Percentiles rank a stretch among this genome's conserved stretches.
Conservation (phyloP, 768 basidiomycete species). For the Leccinum subtestaceum region DNA sequence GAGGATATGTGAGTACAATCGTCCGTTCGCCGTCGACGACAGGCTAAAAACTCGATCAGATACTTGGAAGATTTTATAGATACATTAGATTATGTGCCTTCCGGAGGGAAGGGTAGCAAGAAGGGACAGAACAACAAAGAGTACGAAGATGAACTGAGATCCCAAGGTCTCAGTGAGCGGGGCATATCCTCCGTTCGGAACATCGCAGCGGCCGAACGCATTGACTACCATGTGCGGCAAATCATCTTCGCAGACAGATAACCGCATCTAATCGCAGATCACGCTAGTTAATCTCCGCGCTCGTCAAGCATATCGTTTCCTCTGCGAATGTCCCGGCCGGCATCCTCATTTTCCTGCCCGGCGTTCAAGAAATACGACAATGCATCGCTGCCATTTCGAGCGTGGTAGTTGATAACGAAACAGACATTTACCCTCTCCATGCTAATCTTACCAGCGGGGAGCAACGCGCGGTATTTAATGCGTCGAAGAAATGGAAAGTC, state of each 20-base stretch:
- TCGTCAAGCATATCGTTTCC: conserved; percentile 61
- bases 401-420: conserved; percentile 30
- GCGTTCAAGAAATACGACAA: conserved; percentile 82
- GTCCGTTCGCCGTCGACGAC: background rate
- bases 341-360: conserved; percentile 87
- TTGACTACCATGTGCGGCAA: conserved; percentile 66
- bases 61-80: conserved; percentile 82
- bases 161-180: conserved; percentile 51
- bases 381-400: conserved; percentile 61
- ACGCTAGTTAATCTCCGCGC: conserved; percentile 58
- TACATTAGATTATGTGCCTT: conserved; percentile 52
- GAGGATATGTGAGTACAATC: conserved; percentile 55
- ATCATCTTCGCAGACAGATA: background rate
- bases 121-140: conserved; percentile 36
- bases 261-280: background rate
- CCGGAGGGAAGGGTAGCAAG: conserved; percentile 33
- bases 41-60: conserved; percentile 35
- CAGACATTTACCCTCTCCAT: conserved; percentile 74
- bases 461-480: conserved; percentile 73
- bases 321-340: conserved; percentile 50
- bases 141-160: conserved; percentile 46
- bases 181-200: conserved; percentile 55
- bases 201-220: conserved; percentile 56
- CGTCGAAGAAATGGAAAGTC: conserved; percentile 69
- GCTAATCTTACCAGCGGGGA: conserved; percentile 86